Percentiles rank a stretch among this genome's conserved stretches.
Evolutionary conservation across 2,329 filamentous ascomycete genomes (phyloP).

Genomic region (Fusarium hostae): DNA sequence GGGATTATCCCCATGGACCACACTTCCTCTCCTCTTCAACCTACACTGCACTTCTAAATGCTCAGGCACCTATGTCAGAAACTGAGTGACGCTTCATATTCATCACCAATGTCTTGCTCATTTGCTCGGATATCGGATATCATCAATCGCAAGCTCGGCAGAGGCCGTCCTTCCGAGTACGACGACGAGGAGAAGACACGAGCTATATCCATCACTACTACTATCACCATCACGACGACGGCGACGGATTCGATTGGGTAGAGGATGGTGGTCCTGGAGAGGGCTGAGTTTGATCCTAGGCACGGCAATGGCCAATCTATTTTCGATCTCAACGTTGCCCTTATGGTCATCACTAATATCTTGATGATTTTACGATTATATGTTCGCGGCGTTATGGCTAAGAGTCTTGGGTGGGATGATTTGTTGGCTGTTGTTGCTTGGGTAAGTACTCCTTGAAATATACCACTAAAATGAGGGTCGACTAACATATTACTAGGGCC

Average conservation of each 20-base stretch:
- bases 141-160: conserved; percentile 33
- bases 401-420: conserved; percentile 37
- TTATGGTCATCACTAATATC: conserved; percentile 34
- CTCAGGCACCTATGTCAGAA: conserved; percentile 4
- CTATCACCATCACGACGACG: conserved; percentile 31
- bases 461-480: not conserved
- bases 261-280: conserved; percentile 13
- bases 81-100: not conserved
- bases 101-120: conserved; percentile 30
- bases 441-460: conserved; percentile 15
- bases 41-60: not conserved
- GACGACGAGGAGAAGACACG: conserved; percentile 21
- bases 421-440: conserved; percentile 34
- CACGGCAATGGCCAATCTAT: conserved; percentile 20
- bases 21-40: not conserved
- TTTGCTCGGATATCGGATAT: conserved; percentile 34
- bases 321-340: conserved; percentile 31
- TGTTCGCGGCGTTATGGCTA: conserved; percentile 34
- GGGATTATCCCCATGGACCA: not conserved
- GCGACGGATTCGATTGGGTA: conserved; percentile 12
- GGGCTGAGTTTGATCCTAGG: not conserved
- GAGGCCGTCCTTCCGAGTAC: conserved; percentile 21
- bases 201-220: conserved; percentile 34
- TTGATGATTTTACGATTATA: conserved; percentile 36
- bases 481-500: conserved; percentile 24